These are phyloP conservation scores for Flaveria sonorensis DNA, from an alignment of 129 eudicot species.

Conservation along the genomic window DNA sequence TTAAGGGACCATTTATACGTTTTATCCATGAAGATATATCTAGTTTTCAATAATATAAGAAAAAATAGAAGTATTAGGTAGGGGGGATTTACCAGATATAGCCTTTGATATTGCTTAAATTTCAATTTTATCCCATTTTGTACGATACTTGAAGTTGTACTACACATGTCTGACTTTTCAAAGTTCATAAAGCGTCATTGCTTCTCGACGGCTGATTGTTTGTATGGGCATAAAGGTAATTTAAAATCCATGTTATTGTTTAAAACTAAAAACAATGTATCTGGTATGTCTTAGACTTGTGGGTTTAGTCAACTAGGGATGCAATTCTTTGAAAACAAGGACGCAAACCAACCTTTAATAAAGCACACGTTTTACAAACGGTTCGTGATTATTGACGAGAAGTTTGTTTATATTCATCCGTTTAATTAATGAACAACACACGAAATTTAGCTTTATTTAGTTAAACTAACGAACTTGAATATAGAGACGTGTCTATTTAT, in stretches of 20 bases:
- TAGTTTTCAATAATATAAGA: neutral
- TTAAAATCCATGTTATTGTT: neutral
- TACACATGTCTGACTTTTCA: constrained; percentile 38
- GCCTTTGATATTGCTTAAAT: constrained; percentile 33
- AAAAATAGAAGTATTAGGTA: constrained; percentile 10
- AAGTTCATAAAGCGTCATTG: neutral
- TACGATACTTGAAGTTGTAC: constrained; percentile 43
- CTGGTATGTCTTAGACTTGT: neutral
- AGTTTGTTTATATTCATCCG: too few relatives aligned
- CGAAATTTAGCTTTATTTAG: too few relatives aligned
- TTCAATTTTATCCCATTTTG: constrained; percentile 29
- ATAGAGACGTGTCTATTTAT: too few relatives aligned
- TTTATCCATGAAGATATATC: neutral
- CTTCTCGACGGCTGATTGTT: constrained; percentile 38
- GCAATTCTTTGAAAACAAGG: too few relatives aligned
- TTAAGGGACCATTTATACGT: constrained; percentile 27
- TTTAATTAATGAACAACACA: too few relatives aligned
- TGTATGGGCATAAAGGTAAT: constrained; percentile 18
- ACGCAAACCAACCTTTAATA: too few relatives aligned
- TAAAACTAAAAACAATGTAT: neutral
- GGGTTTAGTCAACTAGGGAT: neutral
- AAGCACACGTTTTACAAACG: too few relatives aligned
- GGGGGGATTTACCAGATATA: constrained; percentile 38
- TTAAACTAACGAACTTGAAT: too few relatives aligned
- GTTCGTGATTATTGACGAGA: too few relatives aligned